Evolutionary conservation across 2,329 filamentous ascomycete genomes (phyloP), one percentile per base, ranked within the genome.

Genomic region (Colletotrichum endophyticum): DNA sequence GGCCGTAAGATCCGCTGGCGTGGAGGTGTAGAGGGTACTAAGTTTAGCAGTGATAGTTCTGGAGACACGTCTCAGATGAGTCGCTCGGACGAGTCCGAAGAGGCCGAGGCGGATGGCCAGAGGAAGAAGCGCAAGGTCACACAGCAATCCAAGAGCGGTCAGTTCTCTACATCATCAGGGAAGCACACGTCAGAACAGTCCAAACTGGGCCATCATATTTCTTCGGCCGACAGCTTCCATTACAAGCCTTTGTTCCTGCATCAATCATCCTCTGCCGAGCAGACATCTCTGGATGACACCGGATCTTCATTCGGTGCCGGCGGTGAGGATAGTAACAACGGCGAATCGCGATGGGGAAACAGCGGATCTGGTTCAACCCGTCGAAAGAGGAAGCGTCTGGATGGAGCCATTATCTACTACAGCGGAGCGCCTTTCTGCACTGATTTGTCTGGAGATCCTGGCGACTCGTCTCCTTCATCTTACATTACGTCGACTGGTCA

Each of bases 321-420:
- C 44, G 44, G 83, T 1, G 89, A 89, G 9, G 87, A 89, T 12
- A 91, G 88, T 74, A 89, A 89, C 57, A 77, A 86, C 13, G 87
- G 85, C 2, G 87, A 86, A 19, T 90, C 89, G 0, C 82, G 85
- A 66, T 89, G 86, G 85, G 86, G 83, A 16, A 83, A 85, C 39
- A 89, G 87, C 77, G 87, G 86, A 80, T 91, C 86, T 78, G 90
- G 82, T 78, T 87, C 81, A 63, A 89, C 84, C 73, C 85, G 81
- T 83, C 88, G 85, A 78, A 89, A 86, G 78, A 91, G 90, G 82
- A 89, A 90, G 30, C 89, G 88, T 1, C 89, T 92, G 15, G 92
- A 94, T 75, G 95, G 95, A 11, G 92, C 94, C 2, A 94, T 98
- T 79, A 95, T 96, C 22, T 98, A 96, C 81, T 98, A 96, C 82